phyloP scores from a whole-genome alignment of 352 stramenopile species.

The Pythium aquatile region DNA sequence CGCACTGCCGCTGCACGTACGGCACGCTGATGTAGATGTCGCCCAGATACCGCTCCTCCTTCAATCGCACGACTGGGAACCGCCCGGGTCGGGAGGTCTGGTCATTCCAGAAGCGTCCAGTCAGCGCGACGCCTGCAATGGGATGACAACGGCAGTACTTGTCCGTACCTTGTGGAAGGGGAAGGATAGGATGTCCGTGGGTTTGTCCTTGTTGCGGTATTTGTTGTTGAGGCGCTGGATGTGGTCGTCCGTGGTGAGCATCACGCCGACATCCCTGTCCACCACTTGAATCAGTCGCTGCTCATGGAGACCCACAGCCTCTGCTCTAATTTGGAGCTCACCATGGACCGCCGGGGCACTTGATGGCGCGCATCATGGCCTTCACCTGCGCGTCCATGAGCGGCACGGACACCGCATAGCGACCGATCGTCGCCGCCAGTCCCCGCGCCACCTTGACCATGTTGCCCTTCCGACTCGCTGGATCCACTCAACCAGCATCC shows the following conservation, averaged over 20 bases:
- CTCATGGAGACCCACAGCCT: neutral
- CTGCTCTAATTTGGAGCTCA: slow-evolving; percentile 20
- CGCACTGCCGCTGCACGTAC: slow-evolving; percentile 74
- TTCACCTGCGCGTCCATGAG: slow-evolving; percentile 59
- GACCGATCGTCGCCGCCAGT: slow-evolving; percentile 38
- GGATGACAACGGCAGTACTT: neutral
- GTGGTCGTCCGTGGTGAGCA: slow-evolving; percentile 77
- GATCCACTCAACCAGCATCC: neutral
- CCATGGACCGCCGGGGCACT: slow-evolving; percentile 61
- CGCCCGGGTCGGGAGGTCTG: slow-evolving; percentile 57
- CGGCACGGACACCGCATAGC: slow-evolving; percentile 38
- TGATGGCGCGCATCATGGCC: slow-evolving; percentile 67
- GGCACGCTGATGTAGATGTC: slow-evolving; percentile 84
- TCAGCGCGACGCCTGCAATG: neutral
- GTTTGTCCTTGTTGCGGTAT: slow-evolving; percentile 74
- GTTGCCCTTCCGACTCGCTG: slow-evolving; percentile 6
- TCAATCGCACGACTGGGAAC: slow-evolving; percentile 47
- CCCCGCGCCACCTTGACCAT: slow-evolving; percentile 66
- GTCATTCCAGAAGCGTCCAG: neutral
- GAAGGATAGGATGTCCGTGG: slow-evolving; percentile 83
- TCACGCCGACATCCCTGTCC: slow-evolving; percentile 68
- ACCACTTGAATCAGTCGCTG: neutral
- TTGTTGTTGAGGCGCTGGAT: slow-evolving; percentile 73
- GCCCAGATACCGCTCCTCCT: slow-evolving; percentile 71
- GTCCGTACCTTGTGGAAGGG: slow-evolving; percentile 63